Evolutionary conservation across 176 grass and related monocot species (phyloP), one percentile per base, ranked within the genome.

Genomic region (Poa pratensis): DNA sequence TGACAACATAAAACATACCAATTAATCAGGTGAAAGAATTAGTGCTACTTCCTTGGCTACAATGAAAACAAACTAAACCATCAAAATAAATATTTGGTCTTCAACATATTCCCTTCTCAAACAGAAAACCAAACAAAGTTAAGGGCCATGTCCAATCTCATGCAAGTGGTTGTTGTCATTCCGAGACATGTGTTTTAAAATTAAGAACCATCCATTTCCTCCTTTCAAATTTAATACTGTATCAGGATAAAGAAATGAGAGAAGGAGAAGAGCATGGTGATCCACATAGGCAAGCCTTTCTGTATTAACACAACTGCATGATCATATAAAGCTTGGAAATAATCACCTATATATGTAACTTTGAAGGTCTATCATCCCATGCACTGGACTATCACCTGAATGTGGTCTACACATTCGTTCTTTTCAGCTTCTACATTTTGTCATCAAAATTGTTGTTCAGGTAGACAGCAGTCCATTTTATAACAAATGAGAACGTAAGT

Each of bases 371-470:
- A 80, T 86, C 95, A 94, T 75, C 90, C 90, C 87, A 97, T 94
- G 92, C 95, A 97, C 7, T 50, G 77, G 57, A 94, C 87, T 2
- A 93, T 97, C 86, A 94, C 92, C 82, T 93, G 85, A 65, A 94
- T 94, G 77, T 97, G 90, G 48, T 97, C 90, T 70, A 97, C 93
- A 80, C 88, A 94, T 84, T 94, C 95, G 86, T 79, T 81, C 76
- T 97, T 97, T 83, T 97, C 90, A 71, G 90, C 90, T 80, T 97
- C 95, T 59, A 92, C 92, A 78, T 97, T 91, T 63, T 97, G 68
- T 94, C 92, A 82, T 97, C 92, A 90, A 91, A 93, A 61, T 88
- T 97, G 75, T 86, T 71, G 57, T 85, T 80, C 49, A 85, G 64
- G 80, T 51, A 82, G 45, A 75, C 1, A 40, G 69, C 14, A 37